Conservation (phyloP, 805 yeast species). For the Metschnikowia anglica region DNA sequence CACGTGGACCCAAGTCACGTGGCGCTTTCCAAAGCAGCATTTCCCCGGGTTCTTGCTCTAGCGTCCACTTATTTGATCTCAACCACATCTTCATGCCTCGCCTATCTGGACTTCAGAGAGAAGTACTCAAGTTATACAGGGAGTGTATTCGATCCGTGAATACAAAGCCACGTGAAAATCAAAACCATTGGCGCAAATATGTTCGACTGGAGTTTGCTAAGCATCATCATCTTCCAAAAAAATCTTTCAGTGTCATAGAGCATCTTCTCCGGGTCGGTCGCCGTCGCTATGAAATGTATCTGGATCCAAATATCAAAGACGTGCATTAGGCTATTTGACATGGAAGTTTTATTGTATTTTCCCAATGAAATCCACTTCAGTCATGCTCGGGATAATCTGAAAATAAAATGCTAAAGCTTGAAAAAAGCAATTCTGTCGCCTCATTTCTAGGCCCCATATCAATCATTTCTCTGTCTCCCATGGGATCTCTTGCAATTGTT, state of each 20-base stretch:
- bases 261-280: slow-evolving; percentile 77
- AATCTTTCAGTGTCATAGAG: slow-evolving; percentile 83
- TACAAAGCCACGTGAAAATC: slow-evolving; percentile 49
- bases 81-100: slow-evolving; percentile 29
- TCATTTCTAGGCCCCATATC: slow-evolving; percentile 83
- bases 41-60: slow-evolving; percentile 14
- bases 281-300: slow-evolving; percentile 68
- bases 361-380: background rate
- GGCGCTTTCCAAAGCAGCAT: too few species aligned
- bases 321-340: slow-evolving; percentile 36
- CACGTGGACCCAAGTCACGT: too few species aligned
- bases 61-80: slow-evolving; percentile 45
- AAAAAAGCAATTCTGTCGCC: slow-evolving; percentile 69
- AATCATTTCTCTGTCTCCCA: slow-evolving; percentile 76
- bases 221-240: slow-evolving; percentile 57
- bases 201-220: slow-evolving; percentile 63
- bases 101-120: slow-evolving; percentile 45
- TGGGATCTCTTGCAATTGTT: slow-evolving; percentile 74
- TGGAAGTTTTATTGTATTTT: background rate
- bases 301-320: slow-evolving; percentile 69
- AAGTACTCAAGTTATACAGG: slow-evolving; percentile 51
- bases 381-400: slow-evolving; percentile 16
- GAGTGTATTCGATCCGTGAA: slow-evolving; percentile 45
- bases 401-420: slow-evolving; percentile 44
- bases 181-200: slow-evolving; percentile 42